Evolutionary conservation across 73 alveolate species (phyloP).

Genomic region (Stentor coeruleus): DNA sequence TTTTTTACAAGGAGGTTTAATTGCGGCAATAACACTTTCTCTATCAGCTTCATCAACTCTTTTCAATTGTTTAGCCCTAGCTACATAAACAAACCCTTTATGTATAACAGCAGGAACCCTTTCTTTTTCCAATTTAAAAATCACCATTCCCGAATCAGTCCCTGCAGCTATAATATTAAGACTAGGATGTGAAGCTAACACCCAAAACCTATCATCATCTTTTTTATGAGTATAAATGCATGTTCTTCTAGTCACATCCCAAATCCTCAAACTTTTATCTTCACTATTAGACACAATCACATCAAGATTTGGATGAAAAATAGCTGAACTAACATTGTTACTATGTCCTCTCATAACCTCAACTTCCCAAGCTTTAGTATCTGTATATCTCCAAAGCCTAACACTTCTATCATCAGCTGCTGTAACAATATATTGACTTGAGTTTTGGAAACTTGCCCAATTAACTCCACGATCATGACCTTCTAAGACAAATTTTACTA

Average conservation of each 20-base stretch:
- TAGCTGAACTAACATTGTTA: conserved; percentile 88
- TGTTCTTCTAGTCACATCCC: conserved; percentile 92
- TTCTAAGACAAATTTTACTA: conserved; percentile 89
- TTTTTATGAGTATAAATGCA: conserved; percentile 56
- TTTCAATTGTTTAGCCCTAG: conserved; percentile 39
- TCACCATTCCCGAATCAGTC: conserved; percentile 87
- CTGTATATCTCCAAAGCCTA: conserved; percentile 89
- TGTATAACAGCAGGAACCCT: conserved; percentile 54
- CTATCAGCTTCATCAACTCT: conserved; percentile 52
- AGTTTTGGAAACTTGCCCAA: conserved; percentile 95
- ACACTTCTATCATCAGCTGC: conserved; percentile 94
- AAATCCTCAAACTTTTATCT: conserved; percentile 89
- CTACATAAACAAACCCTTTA: conserved; percentile 43
- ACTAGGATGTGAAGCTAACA: conserved; percentile 84
- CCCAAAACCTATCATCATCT: conserved; percentile 97
- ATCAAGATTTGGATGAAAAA: conserved; percentile 84
- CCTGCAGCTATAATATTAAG: conserved; percentile 92
- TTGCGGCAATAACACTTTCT: conserved; percentile 44
- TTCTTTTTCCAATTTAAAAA: conserved; percentile 89
- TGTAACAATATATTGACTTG: conserved; percentile 61
- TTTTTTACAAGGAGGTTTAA: conserved; percentile 44
- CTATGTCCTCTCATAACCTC: conserved; percentile 94
- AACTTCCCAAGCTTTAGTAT: conserved; percentile 89
- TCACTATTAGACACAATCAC: conserved; percentile 65
- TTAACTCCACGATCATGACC: conserved; percentile 96